phyloP scores from a whole-genome alignment of 1,284 basidiomycete species.

The Naganishia sp. region DNA sequence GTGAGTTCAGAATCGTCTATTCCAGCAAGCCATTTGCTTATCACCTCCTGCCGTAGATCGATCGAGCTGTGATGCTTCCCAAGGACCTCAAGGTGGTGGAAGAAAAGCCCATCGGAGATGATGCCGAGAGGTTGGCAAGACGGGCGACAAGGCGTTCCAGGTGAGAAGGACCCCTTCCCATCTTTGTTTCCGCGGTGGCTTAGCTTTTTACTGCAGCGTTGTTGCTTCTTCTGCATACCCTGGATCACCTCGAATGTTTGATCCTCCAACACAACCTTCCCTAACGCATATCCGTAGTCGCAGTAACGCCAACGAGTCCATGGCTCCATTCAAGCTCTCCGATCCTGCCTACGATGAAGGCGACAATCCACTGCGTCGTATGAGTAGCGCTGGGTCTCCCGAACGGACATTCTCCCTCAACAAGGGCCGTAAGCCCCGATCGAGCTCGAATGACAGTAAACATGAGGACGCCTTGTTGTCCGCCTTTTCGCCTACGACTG shows the following conservation, averaged over 20 bases:
- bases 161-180: background rate
- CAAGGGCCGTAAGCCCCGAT: slow-evolving; percentile 26
- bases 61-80: slow-evolving; percentile 54
- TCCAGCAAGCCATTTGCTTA: background rate
- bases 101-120: slow-evolving; percentile 46
- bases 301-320: slow-evolving; percentile 12
- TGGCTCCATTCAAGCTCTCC: slow-evolving; percentile 3
- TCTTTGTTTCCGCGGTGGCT: no score
- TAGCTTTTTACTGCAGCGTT: background rate
- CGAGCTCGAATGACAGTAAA: slow-evolving; percentile 25
- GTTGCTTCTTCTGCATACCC: slow-evolving; percentile 20
- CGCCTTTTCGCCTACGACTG: background rate
- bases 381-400: slow-evolving; percentile 13
- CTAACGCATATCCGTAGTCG: slow-evolving; percentile 19
- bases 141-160: slow-evolving; percentile 22
- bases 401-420: background rate
- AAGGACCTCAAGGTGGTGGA: slow-evolving; percentile 49
- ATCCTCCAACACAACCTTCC: slow-evolving; percentile 19
- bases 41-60: slow-evolving; percentile 39
- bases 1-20: slow-evolving; percentile 62
- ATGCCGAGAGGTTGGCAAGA: slow-evolving; percentile 41
- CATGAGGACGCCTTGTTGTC: slow-evolving; percentile 2
- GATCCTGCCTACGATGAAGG: slow-evolving; percentile 3
- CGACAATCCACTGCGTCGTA: slow-evolving; percentile 7
- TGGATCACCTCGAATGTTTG: slow-evolving; percentile 12